Conservation (phyloP, 495 filamentous ascomycete genomes). For the Astrothelium macrocarpum region DNA sequence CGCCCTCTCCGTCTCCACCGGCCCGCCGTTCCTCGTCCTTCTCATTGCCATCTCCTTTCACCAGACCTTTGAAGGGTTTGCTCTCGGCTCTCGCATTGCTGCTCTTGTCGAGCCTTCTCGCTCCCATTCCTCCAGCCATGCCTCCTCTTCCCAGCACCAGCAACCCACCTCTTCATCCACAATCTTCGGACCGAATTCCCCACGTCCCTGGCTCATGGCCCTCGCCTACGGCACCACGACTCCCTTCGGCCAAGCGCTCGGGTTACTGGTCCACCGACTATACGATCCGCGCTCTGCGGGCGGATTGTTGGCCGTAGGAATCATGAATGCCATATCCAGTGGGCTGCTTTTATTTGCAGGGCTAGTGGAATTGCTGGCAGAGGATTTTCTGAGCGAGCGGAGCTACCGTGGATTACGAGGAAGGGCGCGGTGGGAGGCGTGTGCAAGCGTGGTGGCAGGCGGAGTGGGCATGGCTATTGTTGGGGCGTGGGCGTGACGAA, state of each 20-base stretch:
- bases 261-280: constrained; percentile 66
- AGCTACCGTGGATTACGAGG: constrained; percentile 72
- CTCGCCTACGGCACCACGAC: constrained; percentile 87
- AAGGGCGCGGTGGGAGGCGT: constrained; percentile 61
- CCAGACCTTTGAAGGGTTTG: constrained; percentile 62
- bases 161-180: background rate
- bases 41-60: constrained; percentile 62
- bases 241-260: constrained; percentile 82
- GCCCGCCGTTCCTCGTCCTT: constrained; percentile 54
- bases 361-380: constrained; percentile 80
- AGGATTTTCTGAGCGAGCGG: constrained; percentile 85
- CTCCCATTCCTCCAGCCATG: background rate
- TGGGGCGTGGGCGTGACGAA: constrained; percentile 73
- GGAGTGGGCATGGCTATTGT: constrained; percentile 78
- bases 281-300: constrained; percentile 77
- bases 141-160: background rate
- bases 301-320: constrained; percentile 79
- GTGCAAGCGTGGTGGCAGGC: constrained; percentile 63
- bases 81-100: constrained; percentile 49
- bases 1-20: constrained; percentile 54
- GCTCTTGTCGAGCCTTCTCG: constrained; percentile 25
- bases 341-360: constrained; percentile 86
- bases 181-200: constrained; percentile 26
- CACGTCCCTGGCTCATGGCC: constrained; percentile 88
- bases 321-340: constrained; percentile 84